Base-by-base conservation (phyloP, 1,284 basidiomycete genomes). In the Chondrostereum purpureum region DNA sequence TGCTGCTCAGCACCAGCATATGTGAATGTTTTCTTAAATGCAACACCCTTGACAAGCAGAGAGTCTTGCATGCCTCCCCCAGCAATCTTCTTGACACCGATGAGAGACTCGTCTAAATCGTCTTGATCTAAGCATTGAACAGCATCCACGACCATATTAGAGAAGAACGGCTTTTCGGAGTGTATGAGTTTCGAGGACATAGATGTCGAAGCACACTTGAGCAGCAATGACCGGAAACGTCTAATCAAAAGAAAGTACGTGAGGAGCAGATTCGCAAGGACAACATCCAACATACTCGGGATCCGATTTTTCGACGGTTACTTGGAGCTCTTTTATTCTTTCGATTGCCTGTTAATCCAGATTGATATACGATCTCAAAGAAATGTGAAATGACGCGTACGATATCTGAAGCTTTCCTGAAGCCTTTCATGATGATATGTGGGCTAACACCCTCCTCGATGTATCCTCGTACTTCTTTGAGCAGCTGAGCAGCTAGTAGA, bases 151-250 rank as follows among this genome's bases (percentile, higher is more conserved):
- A 97, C 96, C 94, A 99, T 99, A 54, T 90, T 83, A 22, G 93
- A 88, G 73, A 99, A 99, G 73, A 99, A 99, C 3, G 95, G 94
- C 60, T 96, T 97, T 70, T 98, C 93, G 33, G 92, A 93, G 64
- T 98, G 94, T 56, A 99, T 98, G 51, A 99, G 81, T 70, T 99
- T 99, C 51, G 94, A 98, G 16, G 95, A 98, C 95, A 99, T 98
- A 34, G 94, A 95, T 5, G 96, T 99, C 20, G 93, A 87, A 33
- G 96, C 96, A 65, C 93, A 96, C 73, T 97, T 95, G 57, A 97
- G 74, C 37, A 99, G 78, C 6, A 99, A 81, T 47, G 93, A 90
- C 49, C 85, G 90, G 80, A 99, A 98, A 55, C 82, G 81, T 52
- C 91, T 95, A 64, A 16, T 51, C 53, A 50, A 50, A 44, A 44